These are phyloP conservation scores for Syzygium grande DNA, from an alignment of 345 rosid genomes.

Conservation along the genomic window DNA sequence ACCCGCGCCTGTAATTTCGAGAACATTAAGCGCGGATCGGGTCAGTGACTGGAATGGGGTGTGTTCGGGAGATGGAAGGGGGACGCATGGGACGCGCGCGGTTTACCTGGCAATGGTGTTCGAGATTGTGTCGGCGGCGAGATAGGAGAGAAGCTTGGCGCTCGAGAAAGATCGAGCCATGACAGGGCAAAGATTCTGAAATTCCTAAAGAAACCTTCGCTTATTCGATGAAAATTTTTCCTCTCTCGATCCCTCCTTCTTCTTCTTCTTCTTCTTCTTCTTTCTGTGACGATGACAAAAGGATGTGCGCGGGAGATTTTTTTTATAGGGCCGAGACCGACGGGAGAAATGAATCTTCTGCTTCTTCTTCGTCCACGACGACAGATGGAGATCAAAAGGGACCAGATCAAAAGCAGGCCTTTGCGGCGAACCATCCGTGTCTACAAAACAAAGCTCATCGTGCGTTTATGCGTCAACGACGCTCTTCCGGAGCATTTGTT, in stretches of 20 bases:
- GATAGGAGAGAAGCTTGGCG: not conserved
- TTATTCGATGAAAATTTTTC: not conserved
- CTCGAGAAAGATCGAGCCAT: constrained; percentile 1
- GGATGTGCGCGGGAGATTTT: not conserved
- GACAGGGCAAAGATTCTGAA: not conserved
- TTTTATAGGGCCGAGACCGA: not conserved
- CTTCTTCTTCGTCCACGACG: not conserved
- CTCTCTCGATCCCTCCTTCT: not conserved
- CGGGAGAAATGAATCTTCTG: not conserved
- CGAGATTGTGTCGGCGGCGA: not conserved
- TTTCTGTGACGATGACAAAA: not conserved
- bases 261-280: not conserved
- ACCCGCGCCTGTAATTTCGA: not conserved
- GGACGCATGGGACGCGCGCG: not conserved
- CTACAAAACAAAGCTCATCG: not conserved
- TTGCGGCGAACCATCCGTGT: not conserved
- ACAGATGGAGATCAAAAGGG: not conserved
- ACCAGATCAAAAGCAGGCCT: not conserved
- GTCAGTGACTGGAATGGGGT: not conserved
- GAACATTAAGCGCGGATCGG: not conserved
- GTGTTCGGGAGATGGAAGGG: not conserved
- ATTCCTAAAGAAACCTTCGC: not conserved
- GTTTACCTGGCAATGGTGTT: not conserved
- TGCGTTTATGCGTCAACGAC: not conserved
- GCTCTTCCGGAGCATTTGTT: not conserved